Percentiles rank a stretch among this genome's conserved stretches.
These are phyloP conservation scores for Saccharomycopsis sp. DNA, from an alignment of 805 yeast genomes.

Conservation along the genomic window DNA sequence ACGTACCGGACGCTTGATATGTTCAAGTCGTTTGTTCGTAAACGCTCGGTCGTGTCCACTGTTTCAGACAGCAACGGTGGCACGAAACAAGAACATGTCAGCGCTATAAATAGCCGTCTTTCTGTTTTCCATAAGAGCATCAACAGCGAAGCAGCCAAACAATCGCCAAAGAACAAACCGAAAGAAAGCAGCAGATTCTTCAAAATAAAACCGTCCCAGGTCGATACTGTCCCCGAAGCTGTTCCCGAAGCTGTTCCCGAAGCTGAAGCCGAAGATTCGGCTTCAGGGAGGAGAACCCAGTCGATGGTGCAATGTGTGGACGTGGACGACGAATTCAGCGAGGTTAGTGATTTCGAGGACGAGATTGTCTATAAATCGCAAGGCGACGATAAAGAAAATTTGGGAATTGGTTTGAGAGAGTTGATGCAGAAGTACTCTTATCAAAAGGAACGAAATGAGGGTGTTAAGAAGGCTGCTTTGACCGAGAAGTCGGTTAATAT, in stretches of 20 bases:
- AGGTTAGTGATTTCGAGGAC: background rate
- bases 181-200: background rate
- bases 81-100: background rate
- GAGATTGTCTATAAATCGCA: background rate
- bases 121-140: background rate
- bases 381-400: background rate
- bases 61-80: background rate
- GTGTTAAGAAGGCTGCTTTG: background rate
- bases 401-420: background rate
- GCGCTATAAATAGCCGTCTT: background rate
- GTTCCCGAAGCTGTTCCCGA: no score
- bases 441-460: background rate
- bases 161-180: no score
- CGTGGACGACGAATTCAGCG: background rate
- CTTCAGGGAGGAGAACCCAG: background rate
- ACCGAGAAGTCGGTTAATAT: background rate
- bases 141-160: background rate
- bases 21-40: constrained; percentile 4
- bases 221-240: no score
- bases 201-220: background rate
- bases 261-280: no score
- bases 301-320: background rate
- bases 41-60: background rate
- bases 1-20: constrained; percentile 7
- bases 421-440: background rate